Base-by-base conservation (phyloP, 2,329 filamentous ascomycete species). In the Lachnellula hyalina region DNA sequence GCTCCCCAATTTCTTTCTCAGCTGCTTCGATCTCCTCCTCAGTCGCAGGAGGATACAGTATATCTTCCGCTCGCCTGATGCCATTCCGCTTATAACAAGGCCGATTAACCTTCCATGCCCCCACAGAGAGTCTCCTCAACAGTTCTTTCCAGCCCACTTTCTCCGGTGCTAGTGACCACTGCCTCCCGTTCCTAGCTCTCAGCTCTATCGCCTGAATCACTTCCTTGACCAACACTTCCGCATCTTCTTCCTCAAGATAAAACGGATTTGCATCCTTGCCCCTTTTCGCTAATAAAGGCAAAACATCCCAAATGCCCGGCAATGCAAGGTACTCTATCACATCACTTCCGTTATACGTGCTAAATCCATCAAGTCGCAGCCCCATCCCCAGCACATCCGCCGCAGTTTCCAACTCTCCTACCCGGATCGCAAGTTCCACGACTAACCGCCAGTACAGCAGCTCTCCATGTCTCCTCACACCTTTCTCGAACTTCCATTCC, bases 241-340 rank as follows among this genome's bases (percentile, higher is more conserved):
- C 57, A 53, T 55, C 52, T 15, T 51, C 17, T 19, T 59, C 21
- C 11, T 41, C 17, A 14, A 61, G 53, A 35, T 38, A 59, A 46
- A 51, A 57, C 3, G 51, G 54, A 36, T 57, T 61, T 9, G 50
- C 36, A 25, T 58, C 47, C 19, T 56, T 58, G 4, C 54, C 57
- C 12, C 47, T 32, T 23, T 53, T 21, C 4, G 54, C 52, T 34
- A 61, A 35, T 8, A 61, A 28, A 7, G 56, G 56, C 45, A 61
- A 47, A 38, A 59, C 57, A 41, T 59, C 52, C 48, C 52, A 59
- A 40, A 61, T 57, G 19, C 54, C 57, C 17, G 57, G 57, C 41
- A 61, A 9, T 17, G 52, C 25, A 17, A 61, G 49, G 45, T 52
- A 59, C 12, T 49, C 23, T 11, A 51, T 38, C 40, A 60, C 49